Evolutionary conservation across 805 yeast species (phyloP).

Genomic region (Diddensiella caesifluorescens): DNA sequence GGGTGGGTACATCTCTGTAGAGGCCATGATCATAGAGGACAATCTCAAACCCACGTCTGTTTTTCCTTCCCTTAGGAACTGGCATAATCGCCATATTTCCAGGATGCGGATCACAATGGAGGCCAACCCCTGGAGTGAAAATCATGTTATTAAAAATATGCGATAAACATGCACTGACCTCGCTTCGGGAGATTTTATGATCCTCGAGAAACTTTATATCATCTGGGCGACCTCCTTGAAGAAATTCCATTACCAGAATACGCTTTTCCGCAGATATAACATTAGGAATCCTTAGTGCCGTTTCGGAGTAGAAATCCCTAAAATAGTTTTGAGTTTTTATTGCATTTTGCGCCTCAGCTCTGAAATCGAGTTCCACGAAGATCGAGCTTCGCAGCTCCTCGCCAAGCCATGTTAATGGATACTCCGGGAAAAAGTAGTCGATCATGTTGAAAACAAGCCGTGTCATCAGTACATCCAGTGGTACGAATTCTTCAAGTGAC

Average conservation of each 20-base stretch:
- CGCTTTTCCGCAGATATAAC: slow-evolving; percentile 62
- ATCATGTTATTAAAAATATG: slow-evolving; percentile 94
- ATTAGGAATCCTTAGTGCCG: slow-evolving; percentile 78
- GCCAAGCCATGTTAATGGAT: slow-evolving; percentile 91
- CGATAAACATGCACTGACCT: slow-evolving; percentile 78
- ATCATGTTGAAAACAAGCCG: slow-evolving; percentile 67
- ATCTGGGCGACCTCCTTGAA: slow-evolving; percentile 79
- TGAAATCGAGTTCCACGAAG: slow-evolving; percentile 85
- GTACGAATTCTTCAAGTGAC: slow-evolving; percentile 76
- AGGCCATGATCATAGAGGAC: slow-evolving; percentile 92
- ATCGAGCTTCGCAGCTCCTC: slow-evolving; percentile 86
- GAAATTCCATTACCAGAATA: slow-evolving; percentile 80
- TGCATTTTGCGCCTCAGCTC: slow-evolving; percentile 81
- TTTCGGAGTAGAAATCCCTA: slow-evolving; percentile 44
- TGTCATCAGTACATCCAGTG: slow-evolving; percentile 79
- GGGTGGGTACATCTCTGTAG: slow-evolving; percentile 74
- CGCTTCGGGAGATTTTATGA: slow-evolving; percentile 63
- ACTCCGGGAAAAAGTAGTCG: slow-evolving; percentile 82
- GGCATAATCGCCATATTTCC: slow-evolving; percentile 85
- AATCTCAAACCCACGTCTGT: slow-evolving; percentile 76
- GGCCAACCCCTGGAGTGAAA: slow-evolving; percentile 82
- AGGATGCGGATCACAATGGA: slow-evolving; percentile 98
- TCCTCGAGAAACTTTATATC: slow-evolving; percentile 58
- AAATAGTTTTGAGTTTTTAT: slow-evolving; percentile 64
- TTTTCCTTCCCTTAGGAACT: slow-evolving; percentile 22